A percentile compares a stretch with the other conserved stretches of the same genome.
Conservation (phyloP, 257 asterid species). For the Striga asiatica region DNA sequence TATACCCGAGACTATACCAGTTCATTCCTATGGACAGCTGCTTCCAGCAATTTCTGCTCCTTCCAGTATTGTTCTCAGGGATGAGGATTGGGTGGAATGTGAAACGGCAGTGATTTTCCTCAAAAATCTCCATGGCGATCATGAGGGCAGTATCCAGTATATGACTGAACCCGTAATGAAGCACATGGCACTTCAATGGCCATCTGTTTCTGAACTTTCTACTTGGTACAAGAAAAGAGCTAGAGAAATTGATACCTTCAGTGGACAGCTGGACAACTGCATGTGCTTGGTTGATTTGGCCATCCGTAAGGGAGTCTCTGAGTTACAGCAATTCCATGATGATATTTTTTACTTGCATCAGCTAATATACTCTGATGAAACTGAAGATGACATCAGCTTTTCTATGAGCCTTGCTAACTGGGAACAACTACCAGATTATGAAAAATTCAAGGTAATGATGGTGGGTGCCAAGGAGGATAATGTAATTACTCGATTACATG, state of each 20-base stretch:
- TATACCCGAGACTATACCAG: conserved; percentile 92
- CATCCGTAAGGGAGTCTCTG: conserved; percentile 60
- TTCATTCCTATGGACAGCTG: conserved; percentile 76
- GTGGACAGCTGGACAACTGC: conserved; percentile 89
- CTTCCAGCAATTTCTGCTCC: conserved; percentile 88
- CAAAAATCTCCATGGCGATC: conserved; percentile 28
- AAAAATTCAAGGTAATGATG: conserved; percentile 76
- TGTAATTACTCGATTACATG: conserved; percentile 52
- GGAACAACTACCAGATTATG: conserved; percentile 82
- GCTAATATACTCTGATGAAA: conserved; percentile 60
- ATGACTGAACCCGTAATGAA: conserved; percentile 76
- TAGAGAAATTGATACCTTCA: conserved; percentile 71
- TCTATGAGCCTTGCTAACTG: conserved; percentile 62
- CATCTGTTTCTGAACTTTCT: conserved; percentile 67
- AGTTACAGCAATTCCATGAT: conserved; percentile 61
- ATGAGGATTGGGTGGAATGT: conserved; percentile 96
- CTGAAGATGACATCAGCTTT: conserved; percentile 35
- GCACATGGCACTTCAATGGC: conserved; percentile 60
- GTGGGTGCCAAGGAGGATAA: conserved; percentile 50
- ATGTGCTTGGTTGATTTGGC: conserved; percentile 82
- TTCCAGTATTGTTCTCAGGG: conserved; percentile 48
- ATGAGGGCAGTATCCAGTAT: conserved; percentile 34
- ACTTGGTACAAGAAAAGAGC: conserved; percentile 91
- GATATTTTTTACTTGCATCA: conserved; percentile 67
- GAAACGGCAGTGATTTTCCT: conserved; percentile 48